Conservation (phyloP, 148 eudicot species). For the Amaranthus palmeri region DNA sequence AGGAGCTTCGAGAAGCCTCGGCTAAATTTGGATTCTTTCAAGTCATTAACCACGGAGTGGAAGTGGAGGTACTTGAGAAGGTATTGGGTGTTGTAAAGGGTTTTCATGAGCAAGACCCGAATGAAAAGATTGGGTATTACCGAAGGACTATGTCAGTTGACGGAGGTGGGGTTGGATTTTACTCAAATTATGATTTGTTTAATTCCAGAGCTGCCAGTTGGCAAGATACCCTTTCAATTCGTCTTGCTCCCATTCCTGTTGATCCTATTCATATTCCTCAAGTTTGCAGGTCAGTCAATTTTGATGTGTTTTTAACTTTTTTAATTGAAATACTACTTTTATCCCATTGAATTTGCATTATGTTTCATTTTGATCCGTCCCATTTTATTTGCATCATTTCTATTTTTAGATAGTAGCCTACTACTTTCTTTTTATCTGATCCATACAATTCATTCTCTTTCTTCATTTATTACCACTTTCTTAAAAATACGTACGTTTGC, state of each 20-base stretch:
- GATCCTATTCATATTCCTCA: conserved; percentile 27
- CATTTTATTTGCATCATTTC: too few relatives aligned
- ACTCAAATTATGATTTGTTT: conserved; percentile 48
- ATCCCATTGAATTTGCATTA: too few relatives aligned
- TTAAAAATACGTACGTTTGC: too few relatives aligned
- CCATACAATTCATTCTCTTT: too few relatives aligned
- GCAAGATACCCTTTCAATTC: conserved; percentile 50
- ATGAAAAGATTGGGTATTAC: conserved; percentile 26
- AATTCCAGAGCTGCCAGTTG: conserved; percentile 63
- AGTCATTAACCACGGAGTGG: conserved; percentile 45
- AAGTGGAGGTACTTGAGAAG: conserved; percentile 17
- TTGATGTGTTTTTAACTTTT: too few relatives aligned
- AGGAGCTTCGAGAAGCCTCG: conserved; percentile 34
- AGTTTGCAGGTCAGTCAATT: conserved; percentile 20
- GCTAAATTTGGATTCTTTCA: conserved; percentile 55
- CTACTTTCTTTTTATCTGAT: too few relatives aligned
- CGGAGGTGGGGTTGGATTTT: conserved; percentile 26
- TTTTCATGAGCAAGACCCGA: conserved; percentile 39
- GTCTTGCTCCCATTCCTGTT: conserved; percentile 31
- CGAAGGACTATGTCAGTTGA: conserved; percentile 15
- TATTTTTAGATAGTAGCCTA: too few relatives aligned
- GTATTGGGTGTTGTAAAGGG: conserved; percentile 23
- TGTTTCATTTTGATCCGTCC: too few relatives aligned
- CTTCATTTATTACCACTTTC: too few relatives aligned
- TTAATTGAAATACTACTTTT: too few relatives aligned